Percentiles rank a stretch among this genome's conserved stretches.
Evolutionary conservation across 2,329 filamentous ascomycete genomes (phyloP).

Genomic region (Xylaria sp.): DNA sequence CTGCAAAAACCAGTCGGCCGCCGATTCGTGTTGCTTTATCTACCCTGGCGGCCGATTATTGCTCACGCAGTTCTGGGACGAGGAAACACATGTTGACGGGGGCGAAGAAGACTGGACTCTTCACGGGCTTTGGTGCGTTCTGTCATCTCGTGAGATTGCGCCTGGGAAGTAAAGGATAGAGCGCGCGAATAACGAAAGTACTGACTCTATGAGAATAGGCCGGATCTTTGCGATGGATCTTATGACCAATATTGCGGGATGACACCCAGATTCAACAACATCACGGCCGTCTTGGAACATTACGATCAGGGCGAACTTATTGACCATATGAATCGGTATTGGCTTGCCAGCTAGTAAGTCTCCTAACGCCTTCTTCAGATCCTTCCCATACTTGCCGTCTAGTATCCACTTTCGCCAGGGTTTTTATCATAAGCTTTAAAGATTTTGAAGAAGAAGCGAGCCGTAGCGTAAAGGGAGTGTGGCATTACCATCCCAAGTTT

Average conservation of each 20-base stretch:
- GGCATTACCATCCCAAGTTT: neutral
- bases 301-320: slow-evolving; percentile 55
- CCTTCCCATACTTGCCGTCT: neutral
- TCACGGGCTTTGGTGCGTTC: slow-evolving; percentile 57
- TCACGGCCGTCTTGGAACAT: slow-evolving; percentile 55
- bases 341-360: slow-evolving; percentile 55
- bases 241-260: slow-evolving; percentile 58
- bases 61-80: slow-evolving; percentile 59
- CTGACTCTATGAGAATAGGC: slow-evolving; percentile 47
- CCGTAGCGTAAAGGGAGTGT: neutral
- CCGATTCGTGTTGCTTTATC: slow-evolving; percentile 57
- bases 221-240: slow-evolving; percentile 58
- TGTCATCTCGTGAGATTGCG: neutral
- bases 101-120: slow-evolving; percentile 58
- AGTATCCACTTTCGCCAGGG: neutral
- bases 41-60: slow-evolving; percentile 56
- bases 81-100: slow-evolving; percentile 54
- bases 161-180: neutral
- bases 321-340: slow-evolving; percentile 57
- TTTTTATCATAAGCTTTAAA: neutral
- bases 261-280: slow-evolving; percentile 56
- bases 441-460: neutral
- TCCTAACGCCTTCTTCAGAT: neutral
- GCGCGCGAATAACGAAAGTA: neutral
- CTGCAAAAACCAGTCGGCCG: slow-evolving; percentile 54